These are phyloP conservation scores for Xylaria sp. DNA, from an alignment of 2,329 filamentous ascomycete species.

Conservation along the genomic window DNA sequence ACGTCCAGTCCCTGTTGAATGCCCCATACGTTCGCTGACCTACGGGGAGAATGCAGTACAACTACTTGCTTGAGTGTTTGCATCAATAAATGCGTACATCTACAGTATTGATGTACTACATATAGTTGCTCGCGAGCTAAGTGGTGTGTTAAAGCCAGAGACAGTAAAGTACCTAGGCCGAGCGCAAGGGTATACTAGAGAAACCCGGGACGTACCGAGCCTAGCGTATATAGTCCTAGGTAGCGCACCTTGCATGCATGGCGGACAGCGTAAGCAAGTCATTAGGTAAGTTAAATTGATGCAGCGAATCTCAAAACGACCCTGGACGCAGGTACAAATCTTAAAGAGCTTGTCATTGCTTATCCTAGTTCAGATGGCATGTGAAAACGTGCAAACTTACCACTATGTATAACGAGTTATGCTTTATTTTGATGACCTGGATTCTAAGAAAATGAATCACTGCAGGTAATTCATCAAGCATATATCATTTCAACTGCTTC, in stretches of 20 bases:
- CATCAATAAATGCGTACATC: background rate
- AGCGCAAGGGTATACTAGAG: background rate
- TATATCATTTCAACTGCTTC: background rate
- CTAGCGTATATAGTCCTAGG: background rate
- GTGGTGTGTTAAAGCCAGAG: background rate
- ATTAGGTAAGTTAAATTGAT: no score
- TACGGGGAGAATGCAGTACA: background rate
- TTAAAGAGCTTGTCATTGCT: background rate
- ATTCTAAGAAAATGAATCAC: no score
- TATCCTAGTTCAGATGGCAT: background rate
- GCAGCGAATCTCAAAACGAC: background rate
- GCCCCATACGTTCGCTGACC: conserved; percentile 29
- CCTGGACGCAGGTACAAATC: background rate
- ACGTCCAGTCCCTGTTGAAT: conserved; percentile 37
- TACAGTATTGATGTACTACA: background rate
- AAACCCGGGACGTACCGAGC: conserved; percentile 9
- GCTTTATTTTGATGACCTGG: no score
- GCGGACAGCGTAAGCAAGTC: no score
- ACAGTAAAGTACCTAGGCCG: background rate
- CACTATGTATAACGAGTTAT: no score
- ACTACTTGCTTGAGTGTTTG: background rate
- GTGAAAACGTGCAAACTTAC: no score
- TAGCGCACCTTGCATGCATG: background rate
- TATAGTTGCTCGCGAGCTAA: background rate
- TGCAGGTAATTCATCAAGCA: background rate